Evolutionary conservation across 805 yeast species (phyloP), one percentile per base, ranked within the genome.

Genomic region (Cyberlindnera mycetangii): DNA sequence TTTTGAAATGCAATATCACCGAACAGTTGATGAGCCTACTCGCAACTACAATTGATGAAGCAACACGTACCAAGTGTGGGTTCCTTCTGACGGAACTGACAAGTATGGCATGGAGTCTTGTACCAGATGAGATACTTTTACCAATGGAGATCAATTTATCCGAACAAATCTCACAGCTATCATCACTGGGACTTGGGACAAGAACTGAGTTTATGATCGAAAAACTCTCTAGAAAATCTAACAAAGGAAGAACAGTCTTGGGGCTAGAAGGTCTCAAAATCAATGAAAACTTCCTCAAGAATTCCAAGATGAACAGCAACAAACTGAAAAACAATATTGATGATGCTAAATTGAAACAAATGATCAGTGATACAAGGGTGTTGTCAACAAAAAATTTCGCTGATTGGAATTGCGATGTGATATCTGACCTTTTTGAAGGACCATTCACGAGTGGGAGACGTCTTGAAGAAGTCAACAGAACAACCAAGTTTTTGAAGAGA

Each of bases 371-470:
- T 38, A 80, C 96, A 0, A 81, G 74, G 51, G 89, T 93, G 1
- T 63, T 89, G 32, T 74, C 83, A 5, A 81, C 95, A 0, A 93
- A 92, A 58, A 87, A 83, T 42, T 89, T 74, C 58, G 69, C 80
- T 2, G 80, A 79, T 40, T 93, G 99, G 99, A 82, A 89, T 57
- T 90, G 97, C 96, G 77, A 74, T 20, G 68, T 82, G 1, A 69
- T 93, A 0, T 68, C 76, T 15, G 85, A 81, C 46, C 66, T 93
- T n/a, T 75, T 89, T 53, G 83, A 76, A 53, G 97, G 97, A 0
- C 96, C 97, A 0, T 64, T 93, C n/a, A 64, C 78, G 46, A 83
- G 79, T 55, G 83, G 86, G 0, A 78, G 71, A 51, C 70, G 88
- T 39, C 71, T 93, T 34, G 95, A 89, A 25, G 98, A 92, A 45